Evolutionary conservation across 2,329 filamentous ascomycete genomes (phyloP), one percentile per base, ranked within the genome.

Genomic region (Byssochlamys sp.): DNA sequence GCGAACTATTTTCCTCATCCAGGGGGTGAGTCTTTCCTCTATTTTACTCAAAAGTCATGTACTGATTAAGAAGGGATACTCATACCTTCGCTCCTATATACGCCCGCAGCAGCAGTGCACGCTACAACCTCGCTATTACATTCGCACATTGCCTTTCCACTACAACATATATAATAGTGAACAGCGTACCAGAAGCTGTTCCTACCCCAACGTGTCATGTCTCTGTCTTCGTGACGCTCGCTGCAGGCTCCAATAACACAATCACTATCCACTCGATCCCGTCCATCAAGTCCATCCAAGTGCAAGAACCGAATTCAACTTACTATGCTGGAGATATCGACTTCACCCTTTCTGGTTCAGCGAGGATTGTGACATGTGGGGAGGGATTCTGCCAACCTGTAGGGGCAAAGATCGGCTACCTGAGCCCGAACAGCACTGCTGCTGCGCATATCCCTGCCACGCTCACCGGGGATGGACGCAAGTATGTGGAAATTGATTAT

Each of bases 401-500:
- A 0, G 71, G 75, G 11, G 70, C 66, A 6, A 81, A 81, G 59
- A 71, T 80, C 4, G 70, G 71, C 2, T 63, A 75, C 24, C 66
- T 79, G 2, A 65, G 67, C 0, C 57, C 63, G 0, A 68, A 61
- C n/a, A 63, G 62, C 35, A 64, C 61, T 1, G 70, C 75, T 1
- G 68, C 58, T 2, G 70, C 73, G n/a, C 68, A 65, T 0, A 76
- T 81, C 53, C 58, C 66, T 2, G 60, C 68, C 0, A 70, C 65
- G 0, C 65, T 60, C 3, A 72, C 74, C 0, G 62, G 62, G 2
- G 31, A 33, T 33, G 31, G 31, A 11, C 31, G 3, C 9, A 74
- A 76, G 58, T 73, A 78, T 31, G 58, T 81, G 0, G 77, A 76
- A 0, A 65, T 81, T 11, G 77, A 80, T 62, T 81, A 76, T 52